These are phyloP conservation scores for Pyricularia sp. DNA, from an alignment of 2,329 filamentous ascomycete species.

Conservation along the genomic window DNA sequence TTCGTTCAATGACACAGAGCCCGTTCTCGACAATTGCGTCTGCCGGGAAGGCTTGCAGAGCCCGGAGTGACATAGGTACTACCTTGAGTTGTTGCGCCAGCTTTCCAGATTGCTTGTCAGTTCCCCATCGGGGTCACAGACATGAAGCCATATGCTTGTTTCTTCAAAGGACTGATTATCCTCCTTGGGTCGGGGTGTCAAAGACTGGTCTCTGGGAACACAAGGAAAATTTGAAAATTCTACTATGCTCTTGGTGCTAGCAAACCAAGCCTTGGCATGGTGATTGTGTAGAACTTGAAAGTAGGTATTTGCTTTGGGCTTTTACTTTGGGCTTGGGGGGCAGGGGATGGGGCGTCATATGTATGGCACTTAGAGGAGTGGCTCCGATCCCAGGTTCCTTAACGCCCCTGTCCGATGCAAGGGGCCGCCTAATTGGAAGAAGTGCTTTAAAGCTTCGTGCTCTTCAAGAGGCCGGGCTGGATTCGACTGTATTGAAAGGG, in stretches of 20 bases:
- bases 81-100: constrained; percentile 17
- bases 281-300: background rate
- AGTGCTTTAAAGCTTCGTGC: background rate
- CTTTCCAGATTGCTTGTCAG: constrained; percentile 4
- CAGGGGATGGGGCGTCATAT: background rate
- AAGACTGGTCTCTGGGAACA: background rate
- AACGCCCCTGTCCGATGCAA: background rate
- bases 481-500: background rate
- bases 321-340: background rate
- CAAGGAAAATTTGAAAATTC: background rate
- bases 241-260: background rate
- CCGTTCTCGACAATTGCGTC: background rate
- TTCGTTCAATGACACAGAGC: constrained; percentile 11
- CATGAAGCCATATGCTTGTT: background rate
- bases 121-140: background rate
- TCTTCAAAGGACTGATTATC: background rate
- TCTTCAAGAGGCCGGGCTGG: background rate
- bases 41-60: constrained; percentile 1
- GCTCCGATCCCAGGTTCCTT: background rate
- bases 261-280: background rate
- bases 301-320: background rate
- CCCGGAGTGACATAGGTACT: constrained; percentile 21
- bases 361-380: background rate
- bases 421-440: background rate
- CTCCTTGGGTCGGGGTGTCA: background rate